phyloP scores from a whole-genome alignment of 441 rosid species.

The Monsonia emarginata region DNA sequence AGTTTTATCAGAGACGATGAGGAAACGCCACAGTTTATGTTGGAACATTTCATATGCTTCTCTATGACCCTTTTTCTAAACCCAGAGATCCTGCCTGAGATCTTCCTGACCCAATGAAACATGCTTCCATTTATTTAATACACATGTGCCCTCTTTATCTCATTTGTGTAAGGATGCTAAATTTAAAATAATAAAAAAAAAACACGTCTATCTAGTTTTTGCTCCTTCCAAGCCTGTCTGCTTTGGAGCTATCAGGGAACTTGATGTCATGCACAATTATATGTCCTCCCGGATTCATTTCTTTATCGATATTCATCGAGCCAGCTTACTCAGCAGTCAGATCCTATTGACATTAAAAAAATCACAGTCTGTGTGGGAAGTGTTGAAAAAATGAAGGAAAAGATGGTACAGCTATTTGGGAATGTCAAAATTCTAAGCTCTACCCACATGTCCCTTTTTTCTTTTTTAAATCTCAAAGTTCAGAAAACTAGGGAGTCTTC shows the following conservation, averaged over 20 bases:
- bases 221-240: constrained; percentile 36
- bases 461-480: constrained; percentile 13
- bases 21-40: constrained; percentile 30
- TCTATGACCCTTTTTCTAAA: constrained; percentile 24
- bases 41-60: constrained; percentile 27
- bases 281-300: constrained; percentile 19
- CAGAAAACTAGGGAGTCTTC: constrained; percentile 14
- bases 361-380: constrained; percentile 17
- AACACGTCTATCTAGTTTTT: constrained; percentile 4
- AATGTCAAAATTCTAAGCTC: constrained; percentile 31
- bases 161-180: constrained; percentile 24
- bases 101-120: constrained; percentile 44
- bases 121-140: constrained; percentile 26
- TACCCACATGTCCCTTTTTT: constrained; percentile 25
- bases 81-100: constrained; percentile 33
- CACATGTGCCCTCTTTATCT: constrained; percentile 20
- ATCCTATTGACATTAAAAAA: constrained; percentile 12
- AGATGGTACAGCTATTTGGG: constrained; percentile 18
- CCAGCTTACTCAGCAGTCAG: constrained; percentile 7
- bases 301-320: constrained; percentile 15
- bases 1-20: constrained; percentile 16
- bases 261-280: constrained; percentile 45
- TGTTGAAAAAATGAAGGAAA: constrained; percentile 6
- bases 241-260: constrained; percentile 43
- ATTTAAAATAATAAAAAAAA: background rate